Conservation (phyloP, 305 asterid species). For the Fraxinus sp. region DNA sequence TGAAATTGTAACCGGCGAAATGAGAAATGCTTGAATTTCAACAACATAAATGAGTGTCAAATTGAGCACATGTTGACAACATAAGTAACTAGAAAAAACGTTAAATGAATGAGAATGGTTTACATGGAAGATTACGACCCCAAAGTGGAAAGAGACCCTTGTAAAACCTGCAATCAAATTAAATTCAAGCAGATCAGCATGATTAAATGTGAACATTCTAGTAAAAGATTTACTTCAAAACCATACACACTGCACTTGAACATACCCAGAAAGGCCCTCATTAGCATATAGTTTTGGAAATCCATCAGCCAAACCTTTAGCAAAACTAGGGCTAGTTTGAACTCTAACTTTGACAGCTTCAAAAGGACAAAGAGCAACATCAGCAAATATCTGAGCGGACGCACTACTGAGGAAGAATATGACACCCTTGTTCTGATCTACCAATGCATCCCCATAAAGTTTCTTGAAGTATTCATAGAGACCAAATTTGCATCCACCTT, state of each 20-base stretch:
- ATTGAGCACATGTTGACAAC: background rate
- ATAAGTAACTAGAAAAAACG: conserved; percentile 7
- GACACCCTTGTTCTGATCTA: conserved; percentile 49
- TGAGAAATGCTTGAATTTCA: background rate
- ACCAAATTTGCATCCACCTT: conserved; percentile 76
- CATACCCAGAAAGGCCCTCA: conserved; percentile 64
- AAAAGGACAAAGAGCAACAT: conserved; percentile 78
- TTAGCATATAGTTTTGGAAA: conserved; percentile 58
- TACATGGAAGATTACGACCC: conserved; percentile 90
- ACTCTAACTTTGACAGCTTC: conserved; percentile 81
- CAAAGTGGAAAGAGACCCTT: conserved; percentile 78
- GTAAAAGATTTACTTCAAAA: background rate
- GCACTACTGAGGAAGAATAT: conserved; percentile 74
- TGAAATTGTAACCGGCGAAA: background rate
- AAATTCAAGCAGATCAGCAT: conserved; percentile 17
- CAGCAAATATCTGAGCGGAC: conserved; percentile 76
- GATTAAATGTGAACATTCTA: conserved; percentile 5
- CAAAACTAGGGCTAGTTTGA: conserved; percentile 58
- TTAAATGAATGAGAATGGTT: conserved; percentile 21
- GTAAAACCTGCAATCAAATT: conserved; percentile 53
- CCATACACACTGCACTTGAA: background rate
- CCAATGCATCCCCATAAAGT: conserved; percentile 49
- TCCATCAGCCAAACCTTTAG: conserved; percentile 70
- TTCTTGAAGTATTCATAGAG: conserved; percentile 76
- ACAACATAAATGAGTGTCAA: conserved; percentile 1